Base-by-base conservation (phyloP, 1,284 basidiomycete genomes). In the Ustilago hordei region DNA sequence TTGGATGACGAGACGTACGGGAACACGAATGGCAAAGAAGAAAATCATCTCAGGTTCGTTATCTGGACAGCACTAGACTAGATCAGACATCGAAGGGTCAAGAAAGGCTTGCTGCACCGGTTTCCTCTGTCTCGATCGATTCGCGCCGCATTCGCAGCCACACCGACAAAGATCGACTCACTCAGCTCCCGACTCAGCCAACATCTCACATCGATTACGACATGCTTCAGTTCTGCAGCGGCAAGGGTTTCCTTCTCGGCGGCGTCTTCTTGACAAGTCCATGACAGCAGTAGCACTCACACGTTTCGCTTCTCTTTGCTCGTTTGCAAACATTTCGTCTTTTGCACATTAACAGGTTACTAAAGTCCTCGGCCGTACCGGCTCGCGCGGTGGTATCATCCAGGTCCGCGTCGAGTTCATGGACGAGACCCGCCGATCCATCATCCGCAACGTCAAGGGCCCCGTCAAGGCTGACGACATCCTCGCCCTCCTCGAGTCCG, bases 351-450 rank as follows among this genome's bases (percentile, higher is more conserved):
- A 63, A 70, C 78, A 85, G 82, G 85, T 86, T 69, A 82, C 79
- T 64, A 85, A 97, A 94, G 95, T 98, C 87, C 92, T 99, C 86
- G 97, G 97, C 87, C 92, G 97, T 86, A 99, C 97, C 87, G 97
- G 97, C 81, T 98, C 96, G 85, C 94, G 97, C 88, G 97, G 97
- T 90, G 95, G 95, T 90, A 95, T 99, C 85, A 99, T 95, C 81
- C 97, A 99, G 90, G 95, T 98, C 88, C 95, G 96, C 83, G 97
- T 99, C 84, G 96, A 99, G 88, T 98, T 99, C 90, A 93, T 99
- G 93, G 96, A 99, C 88, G 96, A 99, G 88, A 91, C 93, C 63
- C 91, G 91, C 83, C 93, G 97, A 85, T 93, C 93, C 80, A 97
- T 99, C 89, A 97, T 99, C 89, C 94, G 96, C 83, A 99, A 99